Conservation (phyloP, 169 alveolate genomes). For the Besnoitia besnoiti region DNA sequence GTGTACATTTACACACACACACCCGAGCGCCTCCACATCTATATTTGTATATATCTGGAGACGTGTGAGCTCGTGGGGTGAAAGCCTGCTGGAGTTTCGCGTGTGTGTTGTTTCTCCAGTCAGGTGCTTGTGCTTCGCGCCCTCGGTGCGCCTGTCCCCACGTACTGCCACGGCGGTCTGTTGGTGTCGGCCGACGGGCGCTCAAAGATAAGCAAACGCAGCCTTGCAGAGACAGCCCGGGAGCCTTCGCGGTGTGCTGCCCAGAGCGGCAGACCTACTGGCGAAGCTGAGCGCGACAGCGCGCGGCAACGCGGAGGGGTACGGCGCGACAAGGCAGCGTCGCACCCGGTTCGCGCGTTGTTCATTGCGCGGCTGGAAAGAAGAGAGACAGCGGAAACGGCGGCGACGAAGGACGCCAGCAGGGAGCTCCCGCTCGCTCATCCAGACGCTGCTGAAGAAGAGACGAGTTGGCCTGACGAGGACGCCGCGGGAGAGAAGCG, state of each 20-base stretch:
- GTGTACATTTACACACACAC: background rate
- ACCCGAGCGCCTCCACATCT: background rate
- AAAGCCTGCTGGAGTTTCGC: background rate
- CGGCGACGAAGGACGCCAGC: too few relatives aligned
- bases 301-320: background rate
- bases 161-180: conserved; percentile 70
- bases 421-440: too few relatives aligned
- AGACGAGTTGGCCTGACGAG: too few relatives aligned
- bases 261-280: background rate
- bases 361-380: background rate
- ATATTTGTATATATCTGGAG: background rate
- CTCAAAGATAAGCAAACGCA: conserved; percentile 73
- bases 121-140: conserved; percentile 72
- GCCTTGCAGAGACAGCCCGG: background rate
- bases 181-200: conserved; percentile 66
- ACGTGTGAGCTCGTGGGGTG: background rate
- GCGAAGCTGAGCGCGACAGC: background rate
- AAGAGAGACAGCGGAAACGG: background rate
- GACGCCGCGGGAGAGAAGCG: too few relatives aligned
- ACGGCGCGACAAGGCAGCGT: background rate
- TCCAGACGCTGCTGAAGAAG: too few relatives aligned
- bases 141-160: conserved; percentile 69
- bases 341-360: background rate
- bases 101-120: conserved; percentile 16
- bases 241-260: background rate